Evolutionary conservation across 306 rosid genomes (phyloP).

Genomic region (Comarum palustre): DNA sequence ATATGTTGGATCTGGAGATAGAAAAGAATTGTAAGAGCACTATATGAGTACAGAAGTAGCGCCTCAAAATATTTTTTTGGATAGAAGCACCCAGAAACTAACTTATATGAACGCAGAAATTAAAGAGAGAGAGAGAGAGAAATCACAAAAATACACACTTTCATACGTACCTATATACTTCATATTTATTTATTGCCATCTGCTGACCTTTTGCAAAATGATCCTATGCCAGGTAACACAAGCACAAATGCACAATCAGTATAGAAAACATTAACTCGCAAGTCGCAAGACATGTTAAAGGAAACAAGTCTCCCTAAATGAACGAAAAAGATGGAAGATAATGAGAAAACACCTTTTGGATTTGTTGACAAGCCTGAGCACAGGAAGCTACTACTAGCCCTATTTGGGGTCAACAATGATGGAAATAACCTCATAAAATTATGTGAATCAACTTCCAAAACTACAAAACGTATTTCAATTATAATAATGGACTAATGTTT

Average conservation of each 20-base stretch:
- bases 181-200: constrained; percentile 75
- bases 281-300: constrained; percentile 16
- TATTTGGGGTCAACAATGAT: not conserved
- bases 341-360: not conserved
- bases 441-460: not conserved
- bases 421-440: not conserved
- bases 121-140: not conserved
- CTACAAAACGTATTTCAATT: not conserved
- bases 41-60: not conserved
- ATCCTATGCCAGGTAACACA: constrained; percentile 44
- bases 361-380: not conserved
- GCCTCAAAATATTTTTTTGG: not conserved
- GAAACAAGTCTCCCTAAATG: constrained; percentile 19
- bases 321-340: not conserved
- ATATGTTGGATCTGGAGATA: constrained; percentile 87
- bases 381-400: not conserved
- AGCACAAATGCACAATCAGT: constrained; percentile 16
- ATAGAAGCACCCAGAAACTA: not conserved
- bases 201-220: constrained; percentile 57
- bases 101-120: too few relatives aligned
- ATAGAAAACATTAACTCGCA: constrained; percentile 16
- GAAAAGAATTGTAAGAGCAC: constrained; percentile 2
- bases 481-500: not conserved
- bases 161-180: constrained; percentile 75
- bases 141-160: not conserved